Conservation (phyloP, 2,329 filamentous ascomycete species). For the Trichoderma hamatum region DNA sequence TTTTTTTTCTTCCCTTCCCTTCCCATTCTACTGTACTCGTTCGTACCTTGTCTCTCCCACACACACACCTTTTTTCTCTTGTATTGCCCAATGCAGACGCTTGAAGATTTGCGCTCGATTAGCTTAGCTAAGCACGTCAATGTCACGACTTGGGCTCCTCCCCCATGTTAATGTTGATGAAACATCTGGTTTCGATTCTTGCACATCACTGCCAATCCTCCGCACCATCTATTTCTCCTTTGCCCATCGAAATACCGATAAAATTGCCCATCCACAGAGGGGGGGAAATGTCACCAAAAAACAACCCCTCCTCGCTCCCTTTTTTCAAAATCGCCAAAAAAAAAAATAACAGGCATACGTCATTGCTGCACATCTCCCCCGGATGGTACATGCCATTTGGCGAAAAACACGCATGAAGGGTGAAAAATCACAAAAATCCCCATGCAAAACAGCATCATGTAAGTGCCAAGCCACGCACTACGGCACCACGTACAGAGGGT, state of each 20-base stretch:
- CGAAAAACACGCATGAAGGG: too few relatives aligned
- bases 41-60: too few relatives aligned
- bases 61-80: too few relatives aligned
- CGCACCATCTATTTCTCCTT: neutral
- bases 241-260: neutral
- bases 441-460: neutral
- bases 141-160: too few relatives aligned
- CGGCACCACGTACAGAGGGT: neutral
- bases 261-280: neutral
- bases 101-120: neutral
- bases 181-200: neutral
- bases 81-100: neutral
- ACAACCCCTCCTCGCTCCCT: neutral
- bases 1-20: neutral
- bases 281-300: neutral
- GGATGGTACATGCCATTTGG: neutral
- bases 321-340: neutral
- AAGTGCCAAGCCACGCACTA: neutral
- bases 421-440: neutral
- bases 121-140: too few relatives aligned
- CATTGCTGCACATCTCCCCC: neutral
- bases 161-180: too few relatives aligned
- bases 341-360: neutral
- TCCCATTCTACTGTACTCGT: too few relatives aligned
- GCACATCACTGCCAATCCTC: neutral